Conservation (phyloP, 441 rosid genomes). For the Populus hybrid region DNA sequence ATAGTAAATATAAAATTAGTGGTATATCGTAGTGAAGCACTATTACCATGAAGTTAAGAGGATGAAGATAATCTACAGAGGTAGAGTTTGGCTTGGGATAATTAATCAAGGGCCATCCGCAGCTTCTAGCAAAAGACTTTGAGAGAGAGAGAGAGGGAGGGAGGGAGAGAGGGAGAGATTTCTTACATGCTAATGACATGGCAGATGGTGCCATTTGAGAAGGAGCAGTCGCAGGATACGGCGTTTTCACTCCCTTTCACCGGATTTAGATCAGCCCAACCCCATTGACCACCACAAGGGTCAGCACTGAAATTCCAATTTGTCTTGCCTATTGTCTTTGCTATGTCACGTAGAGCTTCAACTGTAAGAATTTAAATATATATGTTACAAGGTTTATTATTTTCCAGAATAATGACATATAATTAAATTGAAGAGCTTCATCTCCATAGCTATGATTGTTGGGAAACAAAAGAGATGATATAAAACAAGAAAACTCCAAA, state of each 20-base stretch:
- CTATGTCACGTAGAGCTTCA: constrained; percentile 38
- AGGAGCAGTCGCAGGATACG: constrained; percentile 40
- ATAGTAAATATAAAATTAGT: no score
- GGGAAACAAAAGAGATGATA: not conserved
- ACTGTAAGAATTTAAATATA: constrained; percentile 21
- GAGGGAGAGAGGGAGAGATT: constrained; percentile 9
- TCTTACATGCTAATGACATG: constrained; percentile 51
- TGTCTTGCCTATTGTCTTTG: constrained; percentile 32
- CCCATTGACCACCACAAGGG: constrained; percentile 40
- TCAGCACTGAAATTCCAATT: constrained; percentile 48
- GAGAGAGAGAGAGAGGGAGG: constrained; percentile 44
- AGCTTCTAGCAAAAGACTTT: no score
- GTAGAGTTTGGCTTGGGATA: no score
- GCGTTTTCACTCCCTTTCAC: constrained; percentile 9
- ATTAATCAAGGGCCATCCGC: no score
- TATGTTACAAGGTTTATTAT: no score
- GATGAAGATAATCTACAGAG: no score
- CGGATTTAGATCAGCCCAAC: constrained; percentile 28
- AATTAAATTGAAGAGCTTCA: not conserved
- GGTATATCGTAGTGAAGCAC: no score
- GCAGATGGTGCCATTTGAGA: constrained; percentile 34
- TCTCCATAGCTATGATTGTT: no score
- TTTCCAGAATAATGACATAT: no score
- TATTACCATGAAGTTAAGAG: no score
- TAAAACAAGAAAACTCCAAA: not conserved